Evolutionary conservation across 495 filamentous ascomycete species (phyloP).

Genomic region (Trichoderma reesei): DNA sequence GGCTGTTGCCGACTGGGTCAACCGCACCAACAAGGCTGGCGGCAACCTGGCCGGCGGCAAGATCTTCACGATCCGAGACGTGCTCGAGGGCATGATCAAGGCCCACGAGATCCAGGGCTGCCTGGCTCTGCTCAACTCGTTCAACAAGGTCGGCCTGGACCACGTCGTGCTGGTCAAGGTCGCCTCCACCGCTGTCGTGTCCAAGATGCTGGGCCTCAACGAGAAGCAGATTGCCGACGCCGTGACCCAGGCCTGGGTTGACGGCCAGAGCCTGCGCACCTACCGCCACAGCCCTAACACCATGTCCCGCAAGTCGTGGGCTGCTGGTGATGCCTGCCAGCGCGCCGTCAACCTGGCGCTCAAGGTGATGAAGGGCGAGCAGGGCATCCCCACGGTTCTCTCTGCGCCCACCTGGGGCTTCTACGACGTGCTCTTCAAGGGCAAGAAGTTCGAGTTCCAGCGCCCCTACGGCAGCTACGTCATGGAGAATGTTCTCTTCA

Average conservation of each 20-base stretch:
- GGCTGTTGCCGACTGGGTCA: constrained; percentile 93
- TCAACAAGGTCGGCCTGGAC: constrained; percentile 95
- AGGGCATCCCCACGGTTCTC: constrained; percentile 83
- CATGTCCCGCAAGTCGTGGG: constrained; percentile 99
- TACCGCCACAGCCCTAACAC: constrained; percentile 97
- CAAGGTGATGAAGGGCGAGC: constrained; percentile 87
- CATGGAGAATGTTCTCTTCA: constrained; percentile 99
- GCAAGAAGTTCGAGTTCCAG: constrained; percentile 92
- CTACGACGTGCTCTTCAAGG: constrained; percentile 96
- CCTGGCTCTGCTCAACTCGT: constrained; percentile 92
- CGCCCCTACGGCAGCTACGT: constrained; percentile 94
- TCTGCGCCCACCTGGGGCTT: constrained; percentile 94
- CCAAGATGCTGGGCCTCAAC: constrained; percentile 82
- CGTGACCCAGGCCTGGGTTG: constrained; percentile 93
- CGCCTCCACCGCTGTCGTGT: constrained; percentile 85
- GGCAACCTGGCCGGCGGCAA: constrained; percentile 79
- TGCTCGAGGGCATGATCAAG: constrained; percentile 98
- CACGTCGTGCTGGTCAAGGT: constrained; percentile 98
- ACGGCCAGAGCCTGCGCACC: constrained; percentile 90
- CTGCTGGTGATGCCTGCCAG: constrained; percentile 94
- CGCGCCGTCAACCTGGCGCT: constrained; percentile 88
- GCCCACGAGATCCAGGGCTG: constrained; percentile 98
- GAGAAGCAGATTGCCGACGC: constrained; percentile 91
- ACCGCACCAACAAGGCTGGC: constrained; percentile 87
- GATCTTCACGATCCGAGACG: constrained; percentile 75